Evolutionary conservation across 1,139 yeast species (phyloP).

Genomic region (Suhomyces ambrosiae): DNA sequence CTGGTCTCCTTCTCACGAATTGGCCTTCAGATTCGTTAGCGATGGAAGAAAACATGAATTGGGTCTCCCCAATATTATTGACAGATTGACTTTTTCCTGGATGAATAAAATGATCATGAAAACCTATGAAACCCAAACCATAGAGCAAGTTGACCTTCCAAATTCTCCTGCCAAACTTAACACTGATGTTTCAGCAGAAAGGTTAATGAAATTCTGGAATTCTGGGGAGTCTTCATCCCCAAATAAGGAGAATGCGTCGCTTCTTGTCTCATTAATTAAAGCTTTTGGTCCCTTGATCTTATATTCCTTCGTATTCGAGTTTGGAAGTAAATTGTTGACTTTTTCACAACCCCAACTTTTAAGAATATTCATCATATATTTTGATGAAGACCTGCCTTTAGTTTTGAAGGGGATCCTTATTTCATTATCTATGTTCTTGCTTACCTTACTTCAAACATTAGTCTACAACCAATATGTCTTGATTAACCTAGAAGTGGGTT

Average conservation of each 20-base stretch:
- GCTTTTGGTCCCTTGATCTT: slow-evolving; percentile 53
- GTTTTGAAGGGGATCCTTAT: slow-evolving; percentile 53
- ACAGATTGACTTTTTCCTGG: slow-evolving; percentile 60
- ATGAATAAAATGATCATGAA: slow-evolving; percentile 57
- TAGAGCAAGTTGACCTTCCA: slow-evolving; percentile 56
- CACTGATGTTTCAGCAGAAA: slow-evolving; percentile 30
- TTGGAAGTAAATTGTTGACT: slow-evolving; percentile 44
- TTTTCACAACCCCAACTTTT: slow-evolving; percentile 62
- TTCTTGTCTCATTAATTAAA: slow-evolving; percentile 42
- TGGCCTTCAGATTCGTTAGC: slow-evolving; percentile 20
- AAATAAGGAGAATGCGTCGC: slow-evolving; percentile 28
- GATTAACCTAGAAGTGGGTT: slow-evolving; percentile 52
- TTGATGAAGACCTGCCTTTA: slow-evolving; percentile 42
- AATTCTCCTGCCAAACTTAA: slow-evolving; percentile 52
- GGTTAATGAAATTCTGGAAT: slow-evolving; percentile 24
- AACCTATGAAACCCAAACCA: slow-evolving; percentile 49
- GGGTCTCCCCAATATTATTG: slow-evolving; percentile 49
- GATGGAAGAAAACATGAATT: slow-evolving; percentile 20
- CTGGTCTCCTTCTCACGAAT: slow-evolving; percentile 36
- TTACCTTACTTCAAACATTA: slow-evolving; percentile 48
- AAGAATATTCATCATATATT: slow-evolving; percentile 50
- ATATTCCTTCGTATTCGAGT: slow-evolving; percentile 47
- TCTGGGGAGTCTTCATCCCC: too few species aligned
- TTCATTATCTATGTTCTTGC: slow-evolving; percentile 51
- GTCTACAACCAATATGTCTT: slow-evolving; percentile 56